A percentile compares a stretch with the other conserved stretches of the same genome.
These are phyloP conservation scores for Rhododendron williamsianum DNA, from an alignment of 148 eudicot genomes.

Conservation along the genomic window DNA sequence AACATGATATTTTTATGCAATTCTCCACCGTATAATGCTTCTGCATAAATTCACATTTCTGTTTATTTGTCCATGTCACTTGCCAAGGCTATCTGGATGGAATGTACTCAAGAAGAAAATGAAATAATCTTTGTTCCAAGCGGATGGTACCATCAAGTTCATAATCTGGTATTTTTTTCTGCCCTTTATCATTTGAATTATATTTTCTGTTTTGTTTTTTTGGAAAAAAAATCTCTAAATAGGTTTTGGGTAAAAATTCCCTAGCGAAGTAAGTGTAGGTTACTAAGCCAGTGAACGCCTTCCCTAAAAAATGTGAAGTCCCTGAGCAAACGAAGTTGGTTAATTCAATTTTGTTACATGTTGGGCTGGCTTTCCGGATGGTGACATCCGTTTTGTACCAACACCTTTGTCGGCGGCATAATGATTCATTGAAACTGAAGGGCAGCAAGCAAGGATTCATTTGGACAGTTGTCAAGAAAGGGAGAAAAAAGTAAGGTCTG, in stretches of 20 bases:
- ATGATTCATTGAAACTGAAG: background rate
- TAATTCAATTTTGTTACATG: background rate
- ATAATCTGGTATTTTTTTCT: conserved; percentile 61
- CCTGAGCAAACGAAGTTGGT: background rate
- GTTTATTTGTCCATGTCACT: conserved; percentile 13
- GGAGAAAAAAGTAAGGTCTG: background rate
- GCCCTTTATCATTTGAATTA: background rate
- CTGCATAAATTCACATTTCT: conserved; percentile 6
- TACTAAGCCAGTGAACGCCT: background rate
- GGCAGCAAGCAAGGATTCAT: background rate
- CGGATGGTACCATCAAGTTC: conserved; percentile 99
- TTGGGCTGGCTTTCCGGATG: background rate
- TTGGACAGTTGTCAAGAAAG: background rate
- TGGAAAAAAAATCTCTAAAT: background rate
- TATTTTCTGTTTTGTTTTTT: conserved; percentile 5
- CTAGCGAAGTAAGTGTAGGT: background rate
- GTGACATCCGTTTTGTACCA: background rate
- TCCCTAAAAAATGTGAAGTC: background rate
- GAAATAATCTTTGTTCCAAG: conserved; percentile 97
- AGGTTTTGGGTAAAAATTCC: background rate
- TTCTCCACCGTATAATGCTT: conserved; percentile 1
- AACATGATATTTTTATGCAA: background rate
- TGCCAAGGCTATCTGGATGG: conserved; percentile 80
- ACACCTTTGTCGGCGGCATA: background rate
- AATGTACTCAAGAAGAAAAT: conserved; percentile 67